Evolutionary conservation across 139 green algal species (phyloP), one percentile per base, ranked within the genome.

Genomic region (Ulvella scutata): DNA sequence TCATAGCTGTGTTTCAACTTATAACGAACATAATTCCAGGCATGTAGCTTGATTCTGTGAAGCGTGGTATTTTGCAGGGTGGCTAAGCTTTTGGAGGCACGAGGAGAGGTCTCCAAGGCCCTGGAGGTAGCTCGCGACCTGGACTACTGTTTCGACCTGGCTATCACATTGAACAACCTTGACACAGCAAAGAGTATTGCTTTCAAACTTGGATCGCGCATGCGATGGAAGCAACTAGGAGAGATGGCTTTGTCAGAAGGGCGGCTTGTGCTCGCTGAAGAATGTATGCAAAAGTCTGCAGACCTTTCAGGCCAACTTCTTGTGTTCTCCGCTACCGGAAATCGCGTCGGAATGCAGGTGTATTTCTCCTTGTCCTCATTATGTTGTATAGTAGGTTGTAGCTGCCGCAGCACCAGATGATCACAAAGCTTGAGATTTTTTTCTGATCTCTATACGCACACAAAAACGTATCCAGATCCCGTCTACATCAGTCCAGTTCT

Each of bases 161-260:
- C 91, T 0, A 82, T 97, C 38, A 84, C 92, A 80, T 86, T 98
- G 72, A 90, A 92, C 3, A 81, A 94, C 76, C 85, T 99, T 74
- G 82, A 87, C 4, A 79, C 87, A 26, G 95, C 93, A 0, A 77
- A 87, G 4, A 73, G 84, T 10, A 93, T 99, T 39, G 94, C 92
- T 4, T 79, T 85, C 34, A 73, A 78, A 38, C 76, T 90, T 38
- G 87, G 92, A 78, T 89, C 77, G 39, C 88, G 91, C 72, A 74
- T 77, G 43, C 96, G 96, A 79, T 99, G 95, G 95, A 91, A 92
- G 73, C 94, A 98, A 85, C 88, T 99, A 37, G 87, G 79, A 43
- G 79, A 81, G 43, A 33, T 86, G 36, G 82, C 81, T 28, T 59
- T 86, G 72, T 36, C 74, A 7, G 73, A 43, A 33, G 82, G 85